A percentile compares a stretch with the other conserved stretches of the same genome.
Conservation (phyloP, 2,329 filamentous ascomycete genomes). For the Neonectria hederae region DNA sequence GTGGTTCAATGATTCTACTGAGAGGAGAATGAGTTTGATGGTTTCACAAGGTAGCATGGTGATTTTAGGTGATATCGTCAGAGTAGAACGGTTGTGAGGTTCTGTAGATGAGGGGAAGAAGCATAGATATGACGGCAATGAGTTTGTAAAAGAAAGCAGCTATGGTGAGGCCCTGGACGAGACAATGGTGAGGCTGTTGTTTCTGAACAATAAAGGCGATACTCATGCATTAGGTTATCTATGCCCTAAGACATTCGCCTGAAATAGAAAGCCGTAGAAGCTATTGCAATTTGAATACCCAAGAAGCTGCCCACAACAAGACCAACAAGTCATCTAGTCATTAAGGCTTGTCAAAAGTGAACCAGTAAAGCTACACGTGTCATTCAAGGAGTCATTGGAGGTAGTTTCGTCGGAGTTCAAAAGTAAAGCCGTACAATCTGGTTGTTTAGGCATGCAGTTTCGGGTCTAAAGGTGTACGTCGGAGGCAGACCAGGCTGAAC, state of each 20-base stretch:
- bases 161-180: neutral
- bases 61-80: neutral
- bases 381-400: neutral
- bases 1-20: neutral
- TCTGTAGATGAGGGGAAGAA: neutral
- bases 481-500: too few relatives aligned
- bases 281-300: neutral
- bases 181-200: neutral
- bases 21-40: slow-evolving; percentile 1
- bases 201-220: neutral
- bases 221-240: neutral
- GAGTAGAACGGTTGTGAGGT: neutral
- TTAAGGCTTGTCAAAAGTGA: neutral
- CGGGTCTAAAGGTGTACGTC: neutral
- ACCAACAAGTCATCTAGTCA: neutral
- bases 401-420: neutral
- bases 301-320: neutral
- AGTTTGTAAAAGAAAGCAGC: neutral
- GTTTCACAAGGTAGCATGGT: slow-evolving; percentile 1
- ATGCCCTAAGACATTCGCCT: neutral
- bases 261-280: neutral
- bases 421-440: neutral
- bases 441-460: neutral
- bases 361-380: neutral
- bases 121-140: neutral